phyloP scores from a whole-genome alignment of 2,329 filamentous ascomycete genomes.

The Fusarium pseudocircinatum region DNA sequence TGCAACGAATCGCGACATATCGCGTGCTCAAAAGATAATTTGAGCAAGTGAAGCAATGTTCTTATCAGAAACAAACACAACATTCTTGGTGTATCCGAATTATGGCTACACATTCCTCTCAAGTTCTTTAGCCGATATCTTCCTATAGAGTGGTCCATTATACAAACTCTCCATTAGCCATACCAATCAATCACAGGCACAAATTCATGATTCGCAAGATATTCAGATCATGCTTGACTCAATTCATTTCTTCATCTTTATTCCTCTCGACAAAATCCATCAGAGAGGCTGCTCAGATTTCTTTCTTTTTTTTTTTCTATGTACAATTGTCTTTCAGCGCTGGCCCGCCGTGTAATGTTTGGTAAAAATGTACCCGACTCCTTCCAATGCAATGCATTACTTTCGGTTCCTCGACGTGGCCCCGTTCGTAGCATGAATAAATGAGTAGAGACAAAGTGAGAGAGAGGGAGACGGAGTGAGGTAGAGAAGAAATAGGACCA shows the following conservation, averaged over 20 bases:
- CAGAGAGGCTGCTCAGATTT: conserved; percentile 35
- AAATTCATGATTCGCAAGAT: neutral
- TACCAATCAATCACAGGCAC: neutral
- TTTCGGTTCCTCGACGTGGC: conserved; percentile 37
- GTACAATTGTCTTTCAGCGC: conserved; percentile 43
- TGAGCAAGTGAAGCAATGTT: neutral
- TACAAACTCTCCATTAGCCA: neutral
- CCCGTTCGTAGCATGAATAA: conserved; percentile 21
- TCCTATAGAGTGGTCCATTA: neutral
- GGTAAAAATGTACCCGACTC: conserved; percentile 38
- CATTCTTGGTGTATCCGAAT: neutral
- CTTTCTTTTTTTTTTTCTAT: conserved; percentile 34
- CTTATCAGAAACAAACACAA: neutral
- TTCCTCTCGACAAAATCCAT: conserved; percentile 16
- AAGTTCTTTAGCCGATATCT: neutral
- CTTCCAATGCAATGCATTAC: conserved; percentile 44
- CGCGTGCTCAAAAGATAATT: neutral
- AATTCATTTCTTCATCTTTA: conserved; percentile 28
- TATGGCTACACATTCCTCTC: conserved; percentile 10
- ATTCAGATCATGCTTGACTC: neutral
- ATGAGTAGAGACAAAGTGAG: neutral
- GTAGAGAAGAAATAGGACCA: neutral
- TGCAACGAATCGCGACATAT: conserved; percentile 1
- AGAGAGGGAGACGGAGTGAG: neutral
- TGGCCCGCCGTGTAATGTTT: conserved; percentile 32